phyloP scores from a whole-genome alignment of 768 basidiomycete species.

The Lyophyllum shimeji region DNA sequence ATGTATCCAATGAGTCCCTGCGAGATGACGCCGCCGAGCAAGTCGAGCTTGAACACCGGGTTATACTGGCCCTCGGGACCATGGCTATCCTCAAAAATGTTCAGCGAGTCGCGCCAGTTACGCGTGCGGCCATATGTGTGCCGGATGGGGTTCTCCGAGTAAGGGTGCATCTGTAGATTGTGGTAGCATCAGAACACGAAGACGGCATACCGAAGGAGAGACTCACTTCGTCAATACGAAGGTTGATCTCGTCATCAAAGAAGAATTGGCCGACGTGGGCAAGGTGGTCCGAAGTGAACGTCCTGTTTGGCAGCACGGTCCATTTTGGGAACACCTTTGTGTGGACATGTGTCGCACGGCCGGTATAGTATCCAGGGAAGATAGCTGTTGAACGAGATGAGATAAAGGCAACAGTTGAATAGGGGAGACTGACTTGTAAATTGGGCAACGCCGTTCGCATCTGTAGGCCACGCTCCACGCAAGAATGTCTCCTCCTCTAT shows the following conservation, averaged over 20 bases:
- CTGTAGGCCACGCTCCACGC: constrained; percentile 54
- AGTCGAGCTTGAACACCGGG: constrained; percentile 50
- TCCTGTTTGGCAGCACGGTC: constrained; percentile 41
- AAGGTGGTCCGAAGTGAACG: constrained; percentile 43
- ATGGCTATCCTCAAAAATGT: constrained; percentile 51
- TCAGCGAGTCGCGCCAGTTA: constrained; percentile 52
- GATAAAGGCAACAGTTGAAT: not conserved
- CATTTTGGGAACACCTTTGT: constrained; percentile 55
- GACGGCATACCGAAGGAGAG: not conserved
- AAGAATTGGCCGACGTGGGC: constrained; percentile 55
- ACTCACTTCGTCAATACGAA: constrained; percentile 45
- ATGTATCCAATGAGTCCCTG: constrained; percentile 56
- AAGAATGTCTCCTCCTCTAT: constrained; percentile 44
- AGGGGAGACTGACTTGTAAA: constrained; percentile 43
- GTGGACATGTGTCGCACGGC: constrained; percentile 55
- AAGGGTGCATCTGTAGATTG: constrained; percentile 45
- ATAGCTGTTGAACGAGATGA: constrained; percentile 34
- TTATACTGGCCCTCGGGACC: constrained; percentile 50
- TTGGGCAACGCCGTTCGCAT: constrained; percentile 50
- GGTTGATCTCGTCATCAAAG: constrained; percentile 54
- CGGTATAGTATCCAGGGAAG: constrained; percentile 58
- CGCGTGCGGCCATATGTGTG: constrained; percentile 47
- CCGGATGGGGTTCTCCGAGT: constrained; percentile 48
- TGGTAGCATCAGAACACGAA: not conserved
- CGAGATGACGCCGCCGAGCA: constrained; percentile 48